Base-by-base conservation (phyloP, 176 grass and related monocot genomes). In the Paspalum notatum region DNA sequence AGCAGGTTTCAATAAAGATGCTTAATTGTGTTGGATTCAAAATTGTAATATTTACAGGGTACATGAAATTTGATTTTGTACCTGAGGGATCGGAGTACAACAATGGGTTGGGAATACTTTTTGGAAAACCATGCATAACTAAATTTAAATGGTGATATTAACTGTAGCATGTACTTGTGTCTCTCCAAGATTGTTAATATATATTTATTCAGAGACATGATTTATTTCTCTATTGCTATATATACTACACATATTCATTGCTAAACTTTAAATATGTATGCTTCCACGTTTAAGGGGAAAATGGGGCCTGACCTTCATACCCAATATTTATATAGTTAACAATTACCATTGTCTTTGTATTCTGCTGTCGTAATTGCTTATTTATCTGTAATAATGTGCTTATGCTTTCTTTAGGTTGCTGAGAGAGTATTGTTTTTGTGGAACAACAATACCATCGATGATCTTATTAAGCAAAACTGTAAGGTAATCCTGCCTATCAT, bases 361-460 rank as follows among this genome's bases (percentile, higher is more conserved):
- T 46, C 51, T 73, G 17, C 32, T 44, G 12, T 56, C 57, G 4
- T 45, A 65, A 21, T 46, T 79, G n/a, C 46, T 55, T 59, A 79
- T 72, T 43, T 13, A 64, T 9, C 6, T 53, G 9, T 55, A 32
- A 8, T 79, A 25, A 10, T 86, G 70, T 48, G 22, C 40, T 66
- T 74, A 12, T 51, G 8, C 20, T 60, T 32, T 42, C 41, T 81
- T 85, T 75, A 89, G 87, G 87, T 89, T 74, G 82, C 87, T 54
- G 87, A 89, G 82, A 84, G 72, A 57, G 18, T 77, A 63, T 27
- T 89, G 49, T 81, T 81, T 76, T 68, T 89, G 27, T 89, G 87
- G 82, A 89, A 89, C 66, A 89, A 85, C 25, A 26, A 65, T 12
- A 77, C 56, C 66, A 62, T 75, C 0, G 47, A 38, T 14, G 54